Evolutionary conservation across 352 stramenopile species (phyloP).

Genomic region (Globisporangium rhizosaccharum): DNA sequence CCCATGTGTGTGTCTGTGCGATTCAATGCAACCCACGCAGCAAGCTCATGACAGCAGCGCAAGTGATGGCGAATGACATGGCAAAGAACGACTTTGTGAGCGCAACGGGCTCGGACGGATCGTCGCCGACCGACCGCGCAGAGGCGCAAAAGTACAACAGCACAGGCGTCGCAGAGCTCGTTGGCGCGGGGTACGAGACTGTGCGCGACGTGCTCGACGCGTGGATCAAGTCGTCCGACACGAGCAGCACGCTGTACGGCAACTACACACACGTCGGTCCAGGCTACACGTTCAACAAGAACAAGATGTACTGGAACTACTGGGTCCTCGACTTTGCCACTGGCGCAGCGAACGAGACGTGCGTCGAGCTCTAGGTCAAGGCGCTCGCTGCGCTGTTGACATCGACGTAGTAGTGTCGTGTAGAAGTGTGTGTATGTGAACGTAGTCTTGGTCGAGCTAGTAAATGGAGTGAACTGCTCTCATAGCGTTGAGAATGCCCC

Average conservation of each 20-base stretch:
- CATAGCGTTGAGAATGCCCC: too few species aligned
- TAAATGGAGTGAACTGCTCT: too few species aligned
- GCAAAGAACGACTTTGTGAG: conserved; percentile 18
- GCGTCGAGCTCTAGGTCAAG: conserved; percentile 3
- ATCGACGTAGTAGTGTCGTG: too few species aligned
- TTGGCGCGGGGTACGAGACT: conserved; percentile 23
- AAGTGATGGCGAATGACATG: conserved; percentile 30
- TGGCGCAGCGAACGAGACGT: conserved; percentile 9
- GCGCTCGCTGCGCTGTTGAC: background rate
- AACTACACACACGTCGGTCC: conserved; percentile 25
- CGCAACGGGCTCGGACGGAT: conserved; percentile 21
- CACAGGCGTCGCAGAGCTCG: conserved; percentile 22
- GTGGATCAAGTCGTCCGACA: conserved; percentile 24
- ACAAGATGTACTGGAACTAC: conserved; percentile 25
- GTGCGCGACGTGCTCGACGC: conserved; percentile 16
- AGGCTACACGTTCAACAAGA: conserved; percentile 27
- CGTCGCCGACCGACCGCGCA: conserved; percentile 19
- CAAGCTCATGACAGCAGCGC: conserved; percentile 27
- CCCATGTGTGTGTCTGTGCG: background rate
- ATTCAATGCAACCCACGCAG: background rate
- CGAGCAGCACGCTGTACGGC: conserved; percentile 16
- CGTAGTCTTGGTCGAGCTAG: too few species aligned
- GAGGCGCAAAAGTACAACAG: conserved; percentile 23
- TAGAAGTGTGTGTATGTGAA: too few species aligned
- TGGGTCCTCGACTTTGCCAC: conserved; percentile 27